Evolutionary conservation across 352 stramenopile genomes (phyloP).

Genomic region (Phytophthora pini): DNA sequence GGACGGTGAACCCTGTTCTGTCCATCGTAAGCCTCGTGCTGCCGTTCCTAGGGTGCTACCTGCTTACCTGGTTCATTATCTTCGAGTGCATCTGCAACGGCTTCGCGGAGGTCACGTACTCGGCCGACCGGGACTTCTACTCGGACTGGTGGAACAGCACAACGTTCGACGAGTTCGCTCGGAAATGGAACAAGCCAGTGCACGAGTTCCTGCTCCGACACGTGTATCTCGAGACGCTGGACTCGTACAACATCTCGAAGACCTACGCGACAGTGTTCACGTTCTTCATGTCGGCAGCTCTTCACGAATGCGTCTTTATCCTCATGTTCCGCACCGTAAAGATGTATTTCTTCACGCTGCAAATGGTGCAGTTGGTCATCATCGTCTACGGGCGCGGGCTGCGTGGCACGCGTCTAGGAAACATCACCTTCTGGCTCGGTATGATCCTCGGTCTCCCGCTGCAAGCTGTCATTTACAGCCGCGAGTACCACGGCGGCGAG

Average conservation of each 20-base stretch:
- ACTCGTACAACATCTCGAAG: slow-evolving; percentile 75
- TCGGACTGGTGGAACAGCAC: slow-evolving; percentile 98
- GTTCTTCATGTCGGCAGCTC: slow-evolving; percentile 95
- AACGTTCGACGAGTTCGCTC: slow-evolving; percentile 90
- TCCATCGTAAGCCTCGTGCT: slow-evolving; percentile 89
- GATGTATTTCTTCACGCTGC: slow-evolving; percentile 94
- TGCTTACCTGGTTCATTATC: slow-evolving; percentile 97
- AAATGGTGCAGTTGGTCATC: slow-evolving; percentile 95
- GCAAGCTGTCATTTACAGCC: slow-evolving; percentile 83
- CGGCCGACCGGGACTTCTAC: slow-evolving; percentile 95
- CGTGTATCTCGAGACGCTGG: slow-evolving; percentile 82
- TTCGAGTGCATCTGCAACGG: slow-evolving; percentile 98
- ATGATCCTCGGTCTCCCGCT: slow-evolving; percentile 80
- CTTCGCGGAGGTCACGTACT: slow-evolving; percentile 93
- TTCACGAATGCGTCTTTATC: slow-evolving; percentile 96
- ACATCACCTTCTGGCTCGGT: slow-evolving; percentile 82
- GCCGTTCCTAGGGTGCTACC: slow-evolving; percentile 94
- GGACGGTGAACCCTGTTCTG: slow-evolving; percentile 57
- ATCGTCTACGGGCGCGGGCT: slow-evolving; percentile 83
- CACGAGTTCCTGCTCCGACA: slow-evolving; percentile 94
- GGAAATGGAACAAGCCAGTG: slow-evolving; percentile 98
- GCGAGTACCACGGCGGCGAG: slow-evolving; percentile 80
- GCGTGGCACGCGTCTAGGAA: slow-evolving; percentile 76
- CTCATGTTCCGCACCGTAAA: slow-evolving; percentile 95
- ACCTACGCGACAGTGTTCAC: slow-evolving; percentile 85